Conservation (phyloP, 2,329 filamentous ascomycete genomes). For the Nothomitra cinnamomea region DNA sequence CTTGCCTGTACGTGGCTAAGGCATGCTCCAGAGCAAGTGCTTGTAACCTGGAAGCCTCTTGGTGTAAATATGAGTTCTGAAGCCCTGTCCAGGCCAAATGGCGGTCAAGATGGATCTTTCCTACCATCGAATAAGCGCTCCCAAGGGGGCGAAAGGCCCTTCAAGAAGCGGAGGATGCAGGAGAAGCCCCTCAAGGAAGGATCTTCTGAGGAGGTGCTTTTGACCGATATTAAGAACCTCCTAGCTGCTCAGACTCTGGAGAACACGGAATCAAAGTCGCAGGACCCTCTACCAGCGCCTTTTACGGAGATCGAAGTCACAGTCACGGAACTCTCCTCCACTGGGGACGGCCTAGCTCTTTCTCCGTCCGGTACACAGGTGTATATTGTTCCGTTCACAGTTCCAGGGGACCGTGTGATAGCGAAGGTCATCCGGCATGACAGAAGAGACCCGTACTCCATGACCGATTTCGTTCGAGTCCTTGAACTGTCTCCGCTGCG, state of each 20-base stretch:
- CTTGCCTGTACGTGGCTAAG: not conserved
- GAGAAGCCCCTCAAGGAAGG: slow-evolving; percentile 11
- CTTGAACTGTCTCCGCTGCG: slow-evolving; percentile 55
- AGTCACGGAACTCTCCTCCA: slow-evolving; percentile 73
- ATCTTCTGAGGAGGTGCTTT: slow-evolving; percentile 12
- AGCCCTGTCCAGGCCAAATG: no score
- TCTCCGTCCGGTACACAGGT: slow-evolving; percentile 48
- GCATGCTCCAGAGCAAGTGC: no score
- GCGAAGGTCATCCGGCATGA: slow-evolving; percentile 67
- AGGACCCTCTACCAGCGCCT: slow-evolving; percentile 37
- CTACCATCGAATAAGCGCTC: not conserved
- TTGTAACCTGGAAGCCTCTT: not conserved
- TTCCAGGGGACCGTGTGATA: slow-evolving; percentile 66
- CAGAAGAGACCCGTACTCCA: slow-evolving; percentile 45
- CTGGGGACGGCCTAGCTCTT: slow-evolving; percentile 74
- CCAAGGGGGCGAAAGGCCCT: not conserved
- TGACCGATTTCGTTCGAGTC: slow-evolving; percentile 70
- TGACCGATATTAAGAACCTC: slow-evolving; percentile 9
- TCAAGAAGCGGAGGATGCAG: slow-evolving; percentile 11
- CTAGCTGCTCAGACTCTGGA: slow-evolving; percentile 6
- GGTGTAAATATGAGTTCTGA: not conserved
- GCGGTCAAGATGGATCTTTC: not conserved
- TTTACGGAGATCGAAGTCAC: slow-evolving; percentile 67
- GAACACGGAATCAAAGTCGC: not conserved
- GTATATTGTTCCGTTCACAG: slow-evolving; percentile 75